Base-by-base conservation (phyloP, 169 alveolate genomes). In the Babesia divergens region DNA sequence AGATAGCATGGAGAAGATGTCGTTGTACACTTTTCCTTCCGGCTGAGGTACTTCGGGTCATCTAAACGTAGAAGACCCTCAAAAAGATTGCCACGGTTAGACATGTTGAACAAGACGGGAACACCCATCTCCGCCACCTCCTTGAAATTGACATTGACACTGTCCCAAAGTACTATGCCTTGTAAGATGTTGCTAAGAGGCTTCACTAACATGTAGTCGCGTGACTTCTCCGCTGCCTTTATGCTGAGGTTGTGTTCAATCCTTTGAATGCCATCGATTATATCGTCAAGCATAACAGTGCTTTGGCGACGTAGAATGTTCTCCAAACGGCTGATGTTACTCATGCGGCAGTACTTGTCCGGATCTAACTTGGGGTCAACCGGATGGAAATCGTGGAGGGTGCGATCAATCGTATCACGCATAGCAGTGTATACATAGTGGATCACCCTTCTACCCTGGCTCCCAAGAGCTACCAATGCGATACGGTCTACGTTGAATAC, bases 401-500 rank as follows among this genome's bases (percentile, higher is more conserved):
- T 62, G 31, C 72, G 72, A 26, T 62, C 35, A 22, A 75, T 62
- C 16, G 80, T 65, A 1, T 53, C 74, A n/a, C 34, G n/a, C 85
- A 75, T 75, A 0, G 80, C 66, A 43, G 55, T 51, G 44, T 65
- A 42, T 29, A 38, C 44, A 53, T 75, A 75, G 43, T 75, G 64
- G 16, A 75, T 44, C 40, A 75, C 60, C 18, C 66, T 20, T n/a
- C 62, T 18, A 13, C 80, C 85, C 42, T 75, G 85, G 22, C 56
- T 51, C 31, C 85, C 85, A 9, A 75, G 35, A 0, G 79, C 85
- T n/a, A 77, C 83, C 22, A 77, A 37, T 0, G 65, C 16, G 18
- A 77, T 54, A 13, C 86, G 55, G 24, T 77, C 83, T 0, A 77
- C 69, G 54, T 77, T 77, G 62, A 51, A 77, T 7, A 44, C 76